Base-by-base conservation (phyloP, 2,329 filamentous ascomycete species). In the Diaporthe capsici region DNA sequence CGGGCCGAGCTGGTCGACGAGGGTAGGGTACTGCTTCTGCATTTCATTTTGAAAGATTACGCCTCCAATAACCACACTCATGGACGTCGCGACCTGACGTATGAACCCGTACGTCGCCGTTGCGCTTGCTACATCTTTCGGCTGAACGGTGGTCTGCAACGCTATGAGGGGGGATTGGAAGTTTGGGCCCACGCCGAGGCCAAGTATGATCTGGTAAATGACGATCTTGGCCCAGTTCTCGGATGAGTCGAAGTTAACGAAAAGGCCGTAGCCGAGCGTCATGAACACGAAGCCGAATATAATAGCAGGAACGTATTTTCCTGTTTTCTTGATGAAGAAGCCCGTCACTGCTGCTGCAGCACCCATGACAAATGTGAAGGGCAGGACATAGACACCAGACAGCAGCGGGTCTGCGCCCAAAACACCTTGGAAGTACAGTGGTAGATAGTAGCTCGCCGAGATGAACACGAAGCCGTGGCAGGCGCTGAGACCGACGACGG, bases 371-470 rank as follows among this genome's bases (percentile, higher is more conserved):
- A 89, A 79, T 31, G 90, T 90, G 55, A 92, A 89, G 0, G 93
- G 92, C 0, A 95, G 85, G 3, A 94, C 86, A 17, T 93, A 88
- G 0, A 93, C 81, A 5, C 89, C 89, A 0, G 91, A 94, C n/a
- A 86, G 85, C 47, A 94, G 84, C 0, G 92, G 91, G 0, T 88
- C 87, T 1, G 90, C 90, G 70, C 88, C 88, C 2, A 92, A 88
- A 0, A 92, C 93, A 3, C 91, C 89, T 81, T 96, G 94, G 72
- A 94, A 92, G 83, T 93, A 95, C 0, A 95, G 86, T 0, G 94
- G 94, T 37, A 95, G 85, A 79, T 94, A 95, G 83, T 94, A 95
- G 68, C 91, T 90, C 1, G 87, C 87, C 0, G 88, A 90, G 55
- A 94, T 92, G 82, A 93, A 93, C 47, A 91, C 89, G 79, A 92